Evolutionary conservation across 2,329 filamentous ascomycete species (phyloP), one percentile per base, ranked within the genome.

Genomic region (Phialemonium atrogriseum): DNA sequence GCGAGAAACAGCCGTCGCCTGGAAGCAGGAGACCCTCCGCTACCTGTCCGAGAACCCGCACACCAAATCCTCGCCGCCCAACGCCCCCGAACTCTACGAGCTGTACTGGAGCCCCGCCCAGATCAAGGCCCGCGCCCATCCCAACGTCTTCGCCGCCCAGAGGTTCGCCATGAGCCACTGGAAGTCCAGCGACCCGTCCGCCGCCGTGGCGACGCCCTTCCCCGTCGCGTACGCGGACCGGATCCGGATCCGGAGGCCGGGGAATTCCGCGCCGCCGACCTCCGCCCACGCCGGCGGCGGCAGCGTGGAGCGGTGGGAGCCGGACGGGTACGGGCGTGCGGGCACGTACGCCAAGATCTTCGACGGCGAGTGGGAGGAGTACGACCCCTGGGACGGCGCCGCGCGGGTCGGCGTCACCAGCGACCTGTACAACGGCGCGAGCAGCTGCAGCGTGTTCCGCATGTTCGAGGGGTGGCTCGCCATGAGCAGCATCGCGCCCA

Each of bases 381-480:
- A 81, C 47, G 80, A 88, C 44, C 74, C 83, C 0, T 88, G 79
- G 72, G 82, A 88, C 51, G 73, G 73, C 6, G 73, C 70, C 41
- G 69, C 73, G 37, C 70, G 84, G 10, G 59, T 86, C 1, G 59
- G 62, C 2, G 78, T 77, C 7, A 66, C 69, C 3, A 74, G 75
- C 43, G 81, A 88, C 50, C 52, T 87, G 14, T 85, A 88, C 51
- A 70, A 82, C 35, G 79, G 80, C 7, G 73, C 80, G 1, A 81
- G 82, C 2, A 75, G 77, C 7, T 87, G 82, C 53, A 77, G 66
- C 30, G 80, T 84, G 56, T 81, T 87, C 51, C 70, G 84, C 30
- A 83, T 86, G 68, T 83, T 81, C 48, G 83, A 89, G 51, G 84
- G 82, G 31, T 85, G 82, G 80, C 55, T 89, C 10, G 65, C 68